Evolutionary conservation across 768 basidiomycete genomes (phyloP), one percentile per base, ranked within the genome.

Genomic region (Leucocoprinus leucothites): DNA sequence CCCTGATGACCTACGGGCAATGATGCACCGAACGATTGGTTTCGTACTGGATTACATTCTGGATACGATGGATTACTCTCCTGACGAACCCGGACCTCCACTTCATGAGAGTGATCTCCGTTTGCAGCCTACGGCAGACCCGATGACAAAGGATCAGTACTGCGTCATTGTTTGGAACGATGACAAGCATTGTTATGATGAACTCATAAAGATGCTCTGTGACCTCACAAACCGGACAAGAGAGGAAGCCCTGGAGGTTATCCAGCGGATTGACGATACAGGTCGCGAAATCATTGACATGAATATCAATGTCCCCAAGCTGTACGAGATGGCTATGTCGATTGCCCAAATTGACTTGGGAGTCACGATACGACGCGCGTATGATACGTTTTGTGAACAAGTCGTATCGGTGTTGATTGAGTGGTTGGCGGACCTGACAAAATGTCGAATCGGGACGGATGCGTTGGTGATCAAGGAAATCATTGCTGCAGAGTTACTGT

Each of bases 131-230:
- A 85, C 88, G 1, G 84, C 82, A 5, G 89, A 93, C 60, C 88
- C 89, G 9, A 83, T 87, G 79, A 79, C 81, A 74, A 86, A 85
- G 58, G 89, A 92, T 60, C 80, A 85, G 51, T 92, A 86, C 62
- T 86, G 88, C 42, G 78, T 98, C 55, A 76, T 96, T 24, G 71
- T 98, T 3, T 98, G 94, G 94, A 94, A 95, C 72, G 95, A 97
- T 69, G 97, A 99, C 69, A 96, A 95, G 62, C 97, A 98, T 69
- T 94, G 92, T 0, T 89, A 87, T 63, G 86, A 88, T 48, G 94
- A 98, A 64, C 86, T 97, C 51, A 87, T 87, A 58, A 80, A 82
- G 57, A 79, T 93, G 40, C 71, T 91, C 5, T 75, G 78, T 55
- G 88, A 88, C 43, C 69, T 79, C 63, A 77, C 78, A 0, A 71